A percentile compares a stretch with the other conserved stretches of the same genome.
These are phyloP conservation scores for Tricholoma bakamatsutake DNA, from an alignment of 768 basidiomycete species.

Conservation along the genomic window DNA sequence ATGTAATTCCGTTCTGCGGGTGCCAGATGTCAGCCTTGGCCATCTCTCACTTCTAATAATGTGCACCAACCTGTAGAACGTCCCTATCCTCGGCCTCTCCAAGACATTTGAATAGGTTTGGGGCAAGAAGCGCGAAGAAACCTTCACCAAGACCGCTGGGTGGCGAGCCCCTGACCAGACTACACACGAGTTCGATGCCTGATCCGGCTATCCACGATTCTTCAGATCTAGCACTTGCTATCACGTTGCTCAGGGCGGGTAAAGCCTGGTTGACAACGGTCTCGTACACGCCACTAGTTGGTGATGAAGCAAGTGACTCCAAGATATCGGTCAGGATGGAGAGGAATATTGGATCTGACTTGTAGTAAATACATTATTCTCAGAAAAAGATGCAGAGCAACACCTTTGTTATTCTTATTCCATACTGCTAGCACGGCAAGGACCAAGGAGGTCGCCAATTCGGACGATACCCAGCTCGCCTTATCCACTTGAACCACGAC, in stretches of 20 bases:
- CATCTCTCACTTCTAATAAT: not conserved
- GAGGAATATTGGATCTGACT: constrained; percentile 76
- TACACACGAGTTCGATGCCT: constrained; percentile 76
- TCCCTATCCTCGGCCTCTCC: constrained; percentile 78
- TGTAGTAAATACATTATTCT: not conserved
- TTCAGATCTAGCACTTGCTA: constrained; percentile 47
- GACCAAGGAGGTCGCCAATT: constrained; percentile 62
- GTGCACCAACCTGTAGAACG: constrained; percentile 55
- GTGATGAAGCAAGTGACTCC: constrained; percentile 57
- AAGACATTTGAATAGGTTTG: constrained; percentile 67
- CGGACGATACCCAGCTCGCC: constrained; percentile 64
- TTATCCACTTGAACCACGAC: constrained; percentile 72
- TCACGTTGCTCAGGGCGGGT: constrained; percentile 63
- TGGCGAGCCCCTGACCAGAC: constrained; percentile 64
- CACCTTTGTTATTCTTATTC: constrained; percentile 84
- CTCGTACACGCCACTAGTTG: constrained; percentile 57
- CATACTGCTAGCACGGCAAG: constrained; percentile 72
- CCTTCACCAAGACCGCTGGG: constrained; percentile 67
- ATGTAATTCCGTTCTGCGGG: constrained; percentile 72
- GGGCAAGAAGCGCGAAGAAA: constrained; percentile 72
- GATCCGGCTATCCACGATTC: constrained; percentile 76
- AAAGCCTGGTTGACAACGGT: constrained; percentile 68
- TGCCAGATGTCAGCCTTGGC: not conserved
- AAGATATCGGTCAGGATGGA: constrained; percentile 83
- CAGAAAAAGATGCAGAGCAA: not conserved